Evolutionary conservation across 805 yeast species (phyloP).

Genomic region (Teunomyces lycoperdinae): DNA sequence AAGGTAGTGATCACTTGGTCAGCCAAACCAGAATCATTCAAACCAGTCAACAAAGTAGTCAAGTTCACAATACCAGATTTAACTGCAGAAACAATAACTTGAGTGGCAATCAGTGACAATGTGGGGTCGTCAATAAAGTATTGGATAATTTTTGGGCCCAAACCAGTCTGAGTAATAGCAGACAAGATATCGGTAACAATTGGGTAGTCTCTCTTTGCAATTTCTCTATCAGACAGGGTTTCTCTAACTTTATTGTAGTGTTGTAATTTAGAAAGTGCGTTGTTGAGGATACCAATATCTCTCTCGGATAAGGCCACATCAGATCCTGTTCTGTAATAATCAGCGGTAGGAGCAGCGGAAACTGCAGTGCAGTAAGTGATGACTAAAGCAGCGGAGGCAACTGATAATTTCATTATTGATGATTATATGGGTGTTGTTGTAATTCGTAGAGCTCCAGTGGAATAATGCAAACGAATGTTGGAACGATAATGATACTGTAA

Average conservation of each 20-base stretch:
- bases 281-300: constrained; percentile 20
- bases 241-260: constrained; percentile 31
- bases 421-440: background rate
- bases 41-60: constrained; percentile 36
- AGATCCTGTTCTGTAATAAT: constrained; percentile 5
- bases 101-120: constrained; percentile 28
- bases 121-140: constrained; percentile 31
- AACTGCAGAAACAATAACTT: constrained; percentile 26
- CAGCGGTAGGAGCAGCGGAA: constrained; percentile 22
- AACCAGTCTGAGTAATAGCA: constrained; percentile 33
- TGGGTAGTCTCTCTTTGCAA: constrained; percentile 35
- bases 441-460: background rate
- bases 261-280: constrained; percentile 27
- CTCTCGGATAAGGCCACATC: constrained; percentile 19
- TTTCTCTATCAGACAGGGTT: constrained; percentile 17
- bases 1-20: constrained; percentile 32
- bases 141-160: constrained; percentile 35
- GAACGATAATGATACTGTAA: background rate
- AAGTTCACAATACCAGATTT: constrained; percentile 32
- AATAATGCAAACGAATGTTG: constrained; percentile 1
- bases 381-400: constrained; percentile 8
- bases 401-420: constrained; percentile 11
- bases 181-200: constrained; percentile 41
- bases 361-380: constrained; percentile 13
- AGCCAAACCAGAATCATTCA: constrained; percentile 43